Percentiles rank a stretch among this genome's conserved stretches.
phyloP scores from a whole-genome alignment of 2,329 filamentous ascomycete species.

The Penicillium vulpinum region DNA sequence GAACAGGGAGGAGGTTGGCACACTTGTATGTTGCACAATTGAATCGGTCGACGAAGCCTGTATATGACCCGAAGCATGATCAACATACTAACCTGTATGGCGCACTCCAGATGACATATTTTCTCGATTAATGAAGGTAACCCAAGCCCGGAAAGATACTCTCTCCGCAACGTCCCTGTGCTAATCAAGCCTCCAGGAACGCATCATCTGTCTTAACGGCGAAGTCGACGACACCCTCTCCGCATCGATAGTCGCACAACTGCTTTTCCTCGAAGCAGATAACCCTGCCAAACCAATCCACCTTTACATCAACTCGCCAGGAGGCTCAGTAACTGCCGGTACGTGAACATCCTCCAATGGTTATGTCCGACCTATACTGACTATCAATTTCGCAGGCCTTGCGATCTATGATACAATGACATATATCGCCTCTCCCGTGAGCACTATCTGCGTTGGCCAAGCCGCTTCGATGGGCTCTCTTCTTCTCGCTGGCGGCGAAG shows the following conservation, averaged over 20 bases:
- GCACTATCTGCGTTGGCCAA: conserved; percentile 91
- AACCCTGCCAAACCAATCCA: conserved; percentile 92
- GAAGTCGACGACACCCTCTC: conserved; percentile 86
- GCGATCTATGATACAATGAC: conserved; percentile 99
- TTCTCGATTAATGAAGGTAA: conserved; percentile 73
- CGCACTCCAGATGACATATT: conserved; percentile 70
- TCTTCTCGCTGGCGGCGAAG: conserved; percentile 79
- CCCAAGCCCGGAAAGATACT: conserved; percentile 5
- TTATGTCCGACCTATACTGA: not conserved
- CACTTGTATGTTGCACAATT: conserved; percentile 61
- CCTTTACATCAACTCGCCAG: conserved; percentile 96
- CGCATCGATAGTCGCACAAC: conserved; percentile 91
- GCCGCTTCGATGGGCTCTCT: conserved; percentile 94
- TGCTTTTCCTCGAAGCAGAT: conserved; percentile 97
- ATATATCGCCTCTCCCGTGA: conserved; percentile 90
- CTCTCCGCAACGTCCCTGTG: conserved; percentile 11
- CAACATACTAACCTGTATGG: conserved; percentile 13
- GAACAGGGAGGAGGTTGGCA: conserved; percentile 71
- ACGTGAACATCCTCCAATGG: conserved; percentile 11
- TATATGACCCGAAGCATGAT: not conserved
- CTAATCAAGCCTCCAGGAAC: conserved; percentile 64
- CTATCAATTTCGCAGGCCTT: conserved; percentile 40
- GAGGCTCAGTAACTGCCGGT: conserved; percentile 85
- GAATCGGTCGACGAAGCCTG: conserved; percentile 23
- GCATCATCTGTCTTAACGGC: conserved; percentile 91